Evolutionary conservation across 2,329 filamentous ascomycete species (phyloP).

Genomic region (Knufia fluminis): DNA sequence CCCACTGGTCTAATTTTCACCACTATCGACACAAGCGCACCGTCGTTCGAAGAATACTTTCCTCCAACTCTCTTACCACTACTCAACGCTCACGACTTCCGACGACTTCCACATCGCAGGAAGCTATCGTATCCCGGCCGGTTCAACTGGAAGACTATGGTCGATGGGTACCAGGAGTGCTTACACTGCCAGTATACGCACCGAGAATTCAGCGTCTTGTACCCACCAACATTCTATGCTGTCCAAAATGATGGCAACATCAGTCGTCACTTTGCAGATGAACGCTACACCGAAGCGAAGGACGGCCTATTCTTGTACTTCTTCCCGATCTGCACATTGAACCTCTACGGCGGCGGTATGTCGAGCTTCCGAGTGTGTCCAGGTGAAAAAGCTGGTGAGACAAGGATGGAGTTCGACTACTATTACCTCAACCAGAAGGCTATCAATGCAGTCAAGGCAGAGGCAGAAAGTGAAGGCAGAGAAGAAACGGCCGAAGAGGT

Average conservation of each 20-base stretch:
- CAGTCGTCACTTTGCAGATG: conserved; percentile 47
- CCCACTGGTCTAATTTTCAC: conserved; percentile 46
- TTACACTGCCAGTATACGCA: conserved; percentile 52
- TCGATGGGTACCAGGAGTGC: conserved; percentile 51
- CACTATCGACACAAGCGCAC: conserved; percentile 38
- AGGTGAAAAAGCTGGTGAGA: conserved; percentile 39
- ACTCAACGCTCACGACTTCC: conserved; percentile 45
- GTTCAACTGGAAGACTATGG: conserved; percentile 55
- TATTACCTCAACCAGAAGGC: conserved; percentile 41
- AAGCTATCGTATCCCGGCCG: conserved; percentile 47
- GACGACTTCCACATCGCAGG: conserved; percentile 42
- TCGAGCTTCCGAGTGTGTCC: conserved; percentile 48
- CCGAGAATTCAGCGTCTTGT: conserved; percentile 46
- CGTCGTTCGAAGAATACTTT: conserved; percentile 46
- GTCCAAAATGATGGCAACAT: conserved; percentile 48
- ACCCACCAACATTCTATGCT: conserved; percentile 47
- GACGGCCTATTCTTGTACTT: conserved; percentile 51
- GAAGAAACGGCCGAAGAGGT: neutral
- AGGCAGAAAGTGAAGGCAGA: neutral
- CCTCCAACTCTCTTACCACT: conserved; percentile 40
- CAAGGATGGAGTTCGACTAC: conserved; percentile 52
- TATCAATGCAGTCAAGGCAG: neutral
- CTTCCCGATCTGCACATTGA: conserved; percentile 48
- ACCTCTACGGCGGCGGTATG: conserved; percentile 51
- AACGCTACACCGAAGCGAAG: conserved; percentile 30